Percentiles rank a stretch among this genome's conserved stretches.
phyloP scores from a whole-genome alignment of 2,329 filamentous ascomycete genomes.

The Penicillium sp. region DNA sequence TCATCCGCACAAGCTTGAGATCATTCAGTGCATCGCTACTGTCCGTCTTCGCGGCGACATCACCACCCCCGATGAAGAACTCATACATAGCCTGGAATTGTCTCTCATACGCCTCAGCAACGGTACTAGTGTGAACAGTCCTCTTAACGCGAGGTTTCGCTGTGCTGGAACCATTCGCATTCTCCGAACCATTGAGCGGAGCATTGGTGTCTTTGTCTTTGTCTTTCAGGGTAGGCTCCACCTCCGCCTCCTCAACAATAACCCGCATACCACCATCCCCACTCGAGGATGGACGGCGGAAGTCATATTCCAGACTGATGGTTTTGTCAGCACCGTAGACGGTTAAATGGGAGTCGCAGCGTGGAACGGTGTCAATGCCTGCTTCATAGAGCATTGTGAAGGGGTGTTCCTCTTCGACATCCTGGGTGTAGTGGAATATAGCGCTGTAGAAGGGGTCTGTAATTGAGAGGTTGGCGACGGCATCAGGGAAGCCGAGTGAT shows the following conservation, averaged over 20 bases:
- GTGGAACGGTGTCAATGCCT: constrained; percentile 58
- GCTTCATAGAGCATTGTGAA: constrained; percentile 64
- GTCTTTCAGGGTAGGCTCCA: no score
- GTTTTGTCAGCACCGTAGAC: constrained; percentile 60
- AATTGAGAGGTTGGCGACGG: constrained; percentile 50
- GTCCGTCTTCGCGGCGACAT: constrained; percentile 36
- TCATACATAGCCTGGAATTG: constrained; percentile 43
- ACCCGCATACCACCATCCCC: constrained; percentile 59
- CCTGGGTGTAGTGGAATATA: constrained; percentile 38
- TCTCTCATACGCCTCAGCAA: constrained; percentile 42
- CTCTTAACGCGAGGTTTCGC: constrained; percentile 18
- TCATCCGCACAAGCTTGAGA: constrained; percentile 38
- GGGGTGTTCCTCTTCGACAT: constrained; percentile 22
- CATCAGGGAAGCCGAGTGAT: constrained; percentile 54
- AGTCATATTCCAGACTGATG: constrained; percentile 60
- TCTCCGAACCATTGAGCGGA: background rate
- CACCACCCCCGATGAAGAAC: constrained; percentile 34
- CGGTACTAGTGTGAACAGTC: constrained; percentile 37
- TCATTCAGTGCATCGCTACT: constrained; percentile 42
- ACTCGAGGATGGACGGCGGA: constrained; percentile 53
- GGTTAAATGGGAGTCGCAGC: constrained; percentile 41
- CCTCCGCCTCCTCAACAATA: constrained; percentile 37
- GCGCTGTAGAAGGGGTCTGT: constrained; percentile 48
- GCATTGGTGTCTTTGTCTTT: constrained; percentile 3
- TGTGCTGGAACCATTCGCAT: background rate